Evolutionary conservation across 306 rosid species (phyloP).

Genomic region (Trifolium pratense): DNA sequence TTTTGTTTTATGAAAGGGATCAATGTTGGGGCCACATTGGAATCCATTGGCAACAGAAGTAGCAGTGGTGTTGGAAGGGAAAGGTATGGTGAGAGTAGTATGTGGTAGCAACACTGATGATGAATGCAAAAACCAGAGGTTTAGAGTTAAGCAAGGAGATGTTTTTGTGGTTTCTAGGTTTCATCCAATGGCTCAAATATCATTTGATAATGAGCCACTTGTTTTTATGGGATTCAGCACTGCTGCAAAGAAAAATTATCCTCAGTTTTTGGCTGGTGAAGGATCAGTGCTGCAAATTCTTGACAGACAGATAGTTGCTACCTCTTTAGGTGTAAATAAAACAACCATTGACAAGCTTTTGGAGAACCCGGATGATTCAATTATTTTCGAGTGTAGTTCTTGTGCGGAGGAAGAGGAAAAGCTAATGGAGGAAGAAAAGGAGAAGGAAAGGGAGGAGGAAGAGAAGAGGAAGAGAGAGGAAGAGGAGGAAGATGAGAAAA

Average conservation of each 20-base stretch:
- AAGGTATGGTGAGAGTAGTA: conserved; percentile 74
- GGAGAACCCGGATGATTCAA: conserved; percentile 51
- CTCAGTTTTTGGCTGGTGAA: conserved; percentile 77
- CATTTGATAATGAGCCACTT: conserved; percentile 64
- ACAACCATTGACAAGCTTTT: conserved; percentile 57
- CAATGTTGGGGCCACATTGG: conserved; percentile 98
- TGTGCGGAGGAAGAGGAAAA: conserved; percentile 87
- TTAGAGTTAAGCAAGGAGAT: conserved; percentile 72
- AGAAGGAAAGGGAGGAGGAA: conserved; percentile 49
- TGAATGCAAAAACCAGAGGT: conserved; percentile 61
- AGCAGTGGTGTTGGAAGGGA: conserved; percentile 61
- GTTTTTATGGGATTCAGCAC: conserved; percentile 89
- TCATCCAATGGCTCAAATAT: conserved; percentile 91
- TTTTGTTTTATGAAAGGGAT: conserved; percentile 50
- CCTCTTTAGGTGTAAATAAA: conserved; percentile 62
- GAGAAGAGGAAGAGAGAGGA: conserved; percentile 27
- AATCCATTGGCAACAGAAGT: conserved; percentile 79
- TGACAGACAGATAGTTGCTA: conserved; percentile 63
- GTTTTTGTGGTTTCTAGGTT: conserved; percentile 75
- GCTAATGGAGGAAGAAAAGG: conserved; percentile 58
- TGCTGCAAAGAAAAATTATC: conserved; percentile 47
- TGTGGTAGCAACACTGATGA: conserved; percentile 54
- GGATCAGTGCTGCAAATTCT: conserved; percentile 60
- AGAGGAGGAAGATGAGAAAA: background rate
- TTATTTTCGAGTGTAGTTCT: conserved; percentile 66